Conservation (phyloP, 2,329 filamentous ascomycete species). For the Dactylonectria estremocensis region DNA sequence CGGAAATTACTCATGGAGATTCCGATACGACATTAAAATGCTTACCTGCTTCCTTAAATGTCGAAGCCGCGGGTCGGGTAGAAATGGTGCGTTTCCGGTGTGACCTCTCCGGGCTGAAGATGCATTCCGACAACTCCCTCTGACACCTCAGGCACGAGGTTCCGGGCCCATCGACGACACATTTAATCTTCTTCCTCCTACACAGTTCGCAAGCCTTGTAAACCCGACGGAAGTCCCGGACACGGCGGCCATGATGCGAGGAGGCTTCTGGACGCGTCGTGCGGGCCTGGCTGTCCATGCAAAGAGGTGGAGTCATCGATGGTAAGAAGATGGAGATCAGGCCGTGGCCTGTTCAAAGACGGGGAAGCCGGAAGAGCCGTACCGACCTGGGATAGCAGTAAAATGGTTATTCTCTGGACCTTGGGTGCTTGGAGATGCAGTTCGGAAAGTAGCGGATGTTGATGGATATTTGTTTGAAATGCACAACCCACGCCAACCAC, state of each 20-base stretch:
- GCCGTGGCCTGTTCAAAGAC: neutral
- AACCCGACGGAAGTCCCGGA: slow-evolving; percentile 34
- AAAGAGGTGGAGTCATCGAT: neutral
- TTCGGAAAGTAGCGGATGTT: slow-evolving; percentile 30
- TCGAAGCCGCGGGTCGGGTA: neutral
- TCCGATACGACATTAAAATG: neutral
- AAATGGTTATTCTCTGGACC: neutral
- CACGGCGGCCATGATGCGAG: slow-evolving; percentile 22
- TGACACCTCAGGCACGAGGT: slow-evolving; percentile 32
- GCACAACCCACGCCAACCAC: neutral
- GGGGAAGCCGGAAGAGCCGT: neutral
- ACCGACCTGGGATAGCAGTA: neutral
- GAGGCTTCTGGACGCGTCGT: neutral
- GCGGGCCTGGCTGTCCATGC: slow-evolving; percentile 8
- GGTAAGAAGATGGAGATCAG: neutral
- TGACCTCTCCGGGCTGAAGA: slow-evolving; percentile 31
- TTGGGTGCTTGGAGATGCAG: neutral
- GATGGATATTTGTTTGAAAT: slow-evolving; percentile 20
- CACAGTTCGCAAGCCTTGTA: slow-evolving; percentile 39
- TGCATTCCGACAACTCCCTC: slow-evolving; percentile 29
- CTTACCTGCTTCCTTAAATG: slow-evolving; percentile 4
- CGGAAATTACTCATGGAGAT: neutral
- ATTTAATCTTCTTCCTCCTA: slow-evolving; percentile 38
- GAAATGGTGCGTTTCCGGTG: slow-evolving; percentile 10
- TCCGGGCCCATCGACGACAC: slow-evolving; percentile 28